Conservation (phyloP, 306 rosid genomes). For the Rosa multiflora region DNA sequence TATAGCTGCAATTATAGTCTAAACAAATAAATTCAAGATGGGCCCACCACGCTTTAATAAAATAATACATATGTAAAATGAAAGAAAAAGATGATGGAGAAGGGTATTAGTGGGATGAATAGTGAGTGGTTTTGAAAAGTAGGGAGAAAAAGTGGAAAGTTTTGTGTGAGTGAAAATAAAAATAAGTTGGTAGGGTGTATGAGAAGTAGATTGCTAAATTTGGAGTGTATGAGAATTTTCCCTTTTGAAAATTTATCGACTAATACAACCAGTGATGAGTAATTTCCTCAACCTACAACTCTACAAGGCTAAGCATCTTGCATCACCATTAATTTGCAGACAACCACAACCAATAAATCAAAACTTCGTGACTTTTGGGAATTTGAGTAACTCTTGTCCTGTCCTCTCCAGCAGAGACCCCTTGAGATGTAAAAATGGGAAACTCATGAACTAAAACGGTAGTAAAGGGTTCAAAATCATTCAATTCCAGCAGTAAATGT, state of each 20-base stretch:
- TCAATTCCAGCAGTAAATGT: constrained; percentile 3
- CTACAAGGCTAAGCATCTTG: not conserved
- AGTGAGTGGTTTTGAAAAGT: too few species aligned
- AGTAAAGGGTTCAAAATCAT: constrained; percentile 5
- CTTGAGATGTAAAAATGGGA: not conserved
- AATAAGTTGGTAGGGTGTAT: too few species aligned
- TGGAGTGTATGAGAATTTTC: too few species aligned
- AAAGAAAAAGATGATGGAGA: too few species aligned
- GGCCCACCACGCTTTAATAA: too few species aligned
- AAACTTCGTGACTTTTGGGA: not conserved
- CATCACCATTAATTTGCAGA: not conserved
- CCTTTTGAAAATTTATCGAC: not conserved
- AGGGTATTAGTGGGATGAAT: too few species aligned
- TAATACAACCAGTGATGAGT: not conserved
- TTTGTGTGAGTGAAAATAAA: too few species aligned
- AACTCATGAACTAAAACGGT: constrained; percentile 3
- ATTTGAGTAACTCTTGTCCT: not conserved
- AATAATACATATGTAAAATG: too few species aligned
- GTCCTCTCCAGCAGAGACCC: not conserved
- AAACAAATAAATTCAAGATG: too few species aligned
- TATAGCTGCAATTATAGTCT: too few species aligned
- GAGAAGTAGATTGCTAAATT: too few species aligned
- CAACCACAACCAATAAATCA: not conserved
- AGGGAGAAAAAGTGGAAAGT: too few species aligned
- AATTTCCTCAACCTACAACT: not conserved